Base-by-base conservation (phyloP, 352 stramenopile species). In the Phytophthora agathidicida region DNA sequence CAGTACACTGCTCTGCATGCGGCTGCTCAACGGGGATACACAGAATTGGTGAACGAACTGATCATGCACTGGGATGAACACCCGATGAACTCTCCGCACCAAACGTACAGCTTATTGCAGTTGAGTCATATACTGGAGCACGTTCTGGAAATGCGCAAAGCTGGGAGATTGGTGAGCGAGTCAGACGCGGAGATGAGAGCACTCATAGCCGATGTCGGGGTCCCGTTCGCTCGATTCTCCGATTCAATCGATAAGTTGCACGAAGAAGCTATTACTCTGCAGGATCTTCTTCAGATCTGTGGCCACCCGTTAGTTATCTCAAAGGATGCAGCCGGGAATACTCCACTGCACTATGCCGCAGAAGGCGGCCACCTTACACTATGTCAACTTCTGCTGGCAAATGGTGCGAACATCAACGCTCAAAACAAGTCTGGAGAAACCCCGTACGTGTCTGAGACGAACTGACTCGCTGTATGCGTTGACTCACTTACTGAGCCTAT, bases 381-480 rank as follows among this genome's bases (percentile, higher is more conserved):
- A 7, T 93, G 80, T 8, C 48, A 85, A 27, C 42, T 92, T 11
- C 39, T 93, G 16, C 70, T 93, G 11, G 56, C 76, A 22, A 68
- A 86, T 44, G 82, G 84, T 11, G 82, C 82, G 5, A 84, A 88
- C 33, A 89, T 93, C 41, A 91, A 92, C 22, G 80, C 69, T 14
- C 84, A 91, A 53, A 93, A 92, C 71, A 83, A 86, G 49, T 71
- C 80, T 5, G 84, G 82, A 24, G 82, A 93, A 53, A 92, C 84
- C 14, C 80, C 84, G 84, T 91, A 79, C 8, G 77, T 77, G 35
- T n/a, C n/a, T n/a, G n/a, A n/a, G n/a, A n/a, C n/a, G n/a, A n/a
- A 43, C 1, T 46, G 19, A 43, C 32, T 26, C 20, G n/a, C n/a
- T n/a, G n/a, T n/a, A n/a, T n/a, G n/a, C n/a, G n/a, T n/a, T n/a